Conservation (phyloP, 2,329 filamentous ascomycete species). For the Sporothrix curviconia region DNA sequence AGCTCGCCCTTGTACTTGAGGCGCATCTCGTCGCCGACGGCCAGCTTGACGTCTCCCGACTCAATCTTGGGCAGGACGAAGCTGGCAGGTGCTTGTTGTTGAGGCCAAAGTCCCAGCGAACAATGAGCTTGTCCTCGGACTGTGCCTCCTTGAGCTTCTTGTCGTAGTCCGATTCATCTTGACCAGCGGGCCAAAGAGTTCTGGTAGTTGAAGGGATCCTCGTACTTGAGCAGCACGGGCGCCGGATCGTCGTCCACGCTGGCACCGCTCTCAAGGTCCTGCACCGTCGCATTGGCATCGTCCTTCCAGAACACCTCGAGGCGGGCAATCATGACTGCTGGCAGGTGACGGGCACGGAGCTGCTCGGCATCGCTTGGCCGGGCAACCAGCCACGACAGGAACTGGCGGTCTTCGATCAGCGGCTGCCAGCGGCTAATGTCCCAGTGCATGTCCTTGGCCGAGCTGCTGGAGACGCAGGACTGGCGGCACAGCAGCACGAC, state of each 20-base stretch:
- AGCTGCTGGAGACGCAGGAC: conserved; percentile 88
- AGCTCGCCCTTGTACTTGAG: conserved; percentile 94
- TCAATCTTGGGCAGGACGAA: conserved; percentile 97
- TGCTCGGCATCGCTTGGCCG: conserved; percentile 90
- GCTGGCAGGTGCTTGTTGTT: conserved; percentile 95
- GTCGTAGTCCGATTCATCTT: conserved; percentile 99
- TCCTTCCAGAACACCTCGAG: conserved; percentile 99
- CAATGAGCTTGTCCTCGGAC: conserved; percentile 88
- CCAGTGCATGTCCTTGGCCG: conserved; percentile 99
- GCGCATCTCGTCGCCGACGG: conserved; percentile 97
- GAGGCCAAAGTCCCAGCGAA: conserved; percentile 89
- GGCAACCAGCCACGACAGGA: conserved; percentile 86
- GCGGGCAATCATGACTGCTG: conserved; percentile 90
- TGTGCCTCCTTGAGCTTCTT: conserved; percentile 98
- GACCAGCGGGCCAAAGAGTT: conserved; percentile 94
- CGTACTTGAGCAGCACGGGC: conserved; percentile 86
- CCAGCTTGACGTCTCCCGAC: conserved; percentile 93
- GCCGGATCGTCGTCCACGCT: conserved; percentile 93
- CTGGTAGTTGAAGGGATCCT: conserved; percentile 97
- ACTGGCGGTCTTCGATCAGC: conserved; percentile 92
- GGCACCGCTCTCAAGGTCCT: conserved; percentile 83
- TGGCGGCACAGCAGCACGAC: conserved; percentile 95
- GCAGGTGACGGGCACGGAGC: conserved; percentile 85
- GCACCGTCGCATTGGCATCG: conserved; percentile 78
- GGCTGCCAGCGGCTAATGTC: conserved; percentile 97